Conservation (phyloP, 257 asterid genomes). For the Jacaranda copaia region DNA sequence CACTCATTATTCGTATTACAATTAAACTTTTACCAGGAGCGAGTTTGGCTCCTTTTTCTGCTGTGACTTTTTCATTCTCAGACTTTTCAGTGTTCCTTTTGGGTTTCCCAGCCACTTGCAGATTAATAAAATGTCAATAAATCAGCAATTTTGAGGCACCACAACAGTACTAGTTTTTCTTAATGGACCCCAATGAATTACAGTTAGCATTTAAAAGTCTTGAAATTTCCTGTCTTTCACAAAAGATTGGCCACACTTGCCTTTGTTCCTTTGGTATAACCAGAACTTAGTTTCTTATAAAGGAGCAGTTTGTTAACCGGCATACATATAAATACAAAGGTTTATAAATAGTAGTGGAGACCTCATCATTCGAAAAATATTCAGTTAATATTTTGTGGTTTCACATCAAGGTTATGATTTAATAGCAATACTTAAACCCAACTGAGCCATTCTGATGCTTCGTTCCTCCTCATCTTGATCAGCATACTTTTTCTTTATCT, state of each 20-base stretch:
- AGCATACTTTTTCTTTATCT: constrained; percentile 96
- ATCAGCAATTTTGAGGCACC: constrained; percentile 29
- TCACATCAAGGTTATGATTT: constrained; percentile 12
- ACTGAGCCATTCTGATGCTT: constrained; percentile 78
- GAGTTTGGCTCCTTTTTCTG: constrained; percentile 47
- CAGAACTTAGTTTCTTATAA: constrained; percentile 20
- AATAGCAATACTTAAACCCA: constrained; percentile 66
- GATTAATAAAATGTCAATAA: constrained; percentile 32
- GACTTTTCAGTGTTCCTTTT: constrained; percentile 55
- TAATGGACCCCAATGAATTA: constrained; percentile 18
- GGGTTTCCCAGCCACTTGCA: constrained; percentile 89
- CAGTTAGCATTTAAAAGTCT: neutral
- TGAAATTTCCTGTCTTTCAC: neutral
- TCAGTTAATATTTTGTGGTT: constrained; percentile 8
- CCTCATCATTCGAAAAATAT: neutral
- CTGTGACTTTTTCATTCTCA: constrained; percentile 46
- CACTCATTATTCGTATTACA: constrained; percentile 7
- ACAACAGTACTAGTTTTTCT: constrained; percentile 5
- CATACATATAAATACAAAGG: constrained; percentile 10
- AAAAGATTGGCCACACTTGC: constrained; percentile 15
- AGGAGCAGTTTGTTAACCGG: constrained; percentile 32
- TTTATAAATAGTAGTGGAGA: constrained; percentile 17
- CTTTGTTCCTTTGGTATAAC: constrained; percentile 12
- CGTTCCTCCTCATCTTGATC: constrained; percentile 99
- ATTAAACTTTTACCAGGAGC: constrained; percentile 54